Conservation (phyloP, 805 yeast genomes). For the Cyberlindnera mrakii region DNA sequence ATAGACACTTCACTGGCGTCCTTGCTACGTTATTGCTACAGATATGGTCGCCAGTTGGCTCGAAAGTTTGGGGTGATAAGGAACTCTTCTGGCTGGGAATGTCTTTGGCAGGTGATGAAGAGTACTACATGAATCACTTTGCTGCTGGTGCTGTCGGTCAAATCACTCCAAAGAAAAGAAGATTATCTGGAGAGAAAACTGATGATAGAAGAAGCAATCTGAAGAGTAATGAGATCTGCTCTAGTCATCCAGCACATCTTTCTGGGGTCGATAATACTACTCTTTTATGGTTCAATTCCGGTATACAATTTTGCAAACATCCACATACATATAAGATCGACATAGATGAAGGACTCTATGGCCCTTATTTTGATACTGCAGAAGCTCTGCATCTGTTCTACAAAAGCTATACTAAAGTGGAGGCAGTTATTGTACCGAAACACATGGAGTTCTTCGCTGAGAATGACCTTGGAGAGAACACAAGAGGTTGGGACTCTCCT, state of each 20-base stretch:
- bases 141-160: slow-evolving; percentile 58
- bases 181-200: slow-evolving; percentile 15
- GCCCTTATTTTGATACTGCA: no score
- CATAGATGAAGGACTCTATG: no score
- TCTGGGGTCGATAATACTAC: slow-evolving; percentile 40
- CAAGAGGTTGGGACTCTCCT: no score
- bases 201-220: slow-evolving; percentile 13
- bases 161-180: slow-evolving; percentile 23
- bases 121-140: slow-evolving; percentile 42
- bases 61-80: slow-evolving; percentile 60
- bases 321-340: no score
- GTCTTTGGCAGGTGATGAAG: slow-evolving; percentile 47
- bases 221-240: slow-evolving; percentile 40
- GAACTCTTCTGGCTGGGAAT: slow-evolving; percentile 63
- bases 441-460: no score
- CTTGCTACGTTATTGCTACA: slow-evolving; percentile 35
- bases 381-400: no score
- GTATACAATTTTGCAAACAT: slow-evolving; percentile 42
- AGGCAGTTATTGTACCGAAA: no score
- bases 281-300: slow-evolving; percentile 56
- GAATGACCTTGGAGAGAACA: no score
- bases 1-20: slow-evolving; percentile 44
- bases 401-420: no score
- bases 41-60: slow-evolving; percentile 34
- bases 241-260: slow-evolving; percentile 55